Evolutionary conservation across 768 basidiomycete species (phyloP), one percentile per base, ranked within the genome.

Genomic region (Xerocomus brunneocitrinus): DNA sequence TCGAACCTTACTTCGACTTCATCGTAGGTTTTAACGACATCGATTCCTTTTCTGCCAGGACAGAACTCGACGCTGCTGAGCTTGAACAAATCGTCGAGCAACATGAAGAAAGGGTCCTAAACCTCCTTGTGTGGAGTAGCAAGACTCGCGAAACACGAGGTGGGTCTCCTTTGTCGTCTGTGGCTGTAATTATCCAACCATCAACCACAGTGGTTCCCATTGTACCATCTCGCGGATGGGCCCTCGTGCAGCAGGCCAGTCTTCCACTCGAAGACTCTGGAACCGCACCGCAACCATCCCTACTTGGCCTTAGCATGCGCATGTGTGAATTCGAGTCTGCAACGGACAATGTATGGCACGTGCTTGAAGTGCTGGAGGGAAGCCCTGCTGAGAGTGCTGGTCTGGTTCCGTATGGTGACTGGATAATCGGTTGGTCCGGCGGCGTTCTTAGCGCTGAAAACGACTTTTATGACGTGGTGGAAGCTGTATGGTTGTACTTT

Each of bases 361-460:
- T 99, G 38, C 77, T 99, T 43, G 97, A 99, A 65, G 93, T 99
- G 13, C 73, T 95, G 38, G 95, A 99, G 69, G 95, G 93, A 22
- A 91, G 88, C 57, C 97, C 97, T 6, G 97, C 95, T 8, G 95
- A 98, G 74, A 91, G 88, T 63, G 93, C 94, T 6, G 95, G 95
- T 3, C 81, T 98, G 10, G 97, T 99, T 19, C 95, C 95, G 1
- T 95, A 91, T 74, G 79, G 80, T 30, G 81, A 84, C 68, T 85
- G 81, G 74, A 82, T 84, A 59, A 75, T 86, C 63, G 95, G 95
- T 19, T 99, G 95, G 90, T 91, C 91, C 14, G 95, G 97, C 10
- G 95, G 97, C 8, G 87, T 90, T 3, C 73, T 99, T 43, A 80
- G 85, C 56, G 85, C 90, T 8, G 95, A 99, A 71, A 87, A 87